Conservation (phyloP, 495 filamentous ascomycete genomes). For the Penicillium herquei region DNA sequence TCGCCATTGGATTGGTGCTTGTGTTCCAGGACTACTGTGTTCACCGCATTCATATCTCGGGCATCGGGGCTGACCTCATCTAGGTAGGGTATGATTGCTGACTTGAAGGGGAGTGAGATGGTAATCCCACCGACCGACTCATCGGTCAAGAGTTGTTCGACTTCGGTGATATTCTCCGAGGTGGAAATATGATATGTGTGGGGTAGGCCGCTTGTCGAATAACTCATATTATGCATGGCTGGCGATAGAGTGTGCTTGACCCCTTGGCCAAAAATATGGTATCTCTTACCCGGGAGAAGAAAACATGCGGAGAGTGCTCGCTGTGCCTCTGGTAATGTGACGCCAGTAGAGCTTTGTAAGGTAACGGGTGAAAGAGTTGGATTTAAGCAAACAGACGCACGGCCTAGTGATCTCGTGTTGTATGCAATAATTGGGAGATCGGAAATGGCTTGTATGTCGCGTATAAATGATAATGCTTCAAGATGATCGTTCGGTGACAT, state of each 20-base stretch:
- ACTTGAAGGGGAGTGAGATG: conserved; percentile 64
- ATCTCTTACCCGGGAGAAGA: conserved; percentile 35
- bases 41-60: conserved; percentile 61
- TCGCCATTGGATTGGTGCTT: conserved; percentile 25
- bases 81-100: conserved; percentile 57
- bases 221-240: conserved; percentile 63
- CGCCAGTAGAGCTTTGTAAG: conserved; percentile 1
- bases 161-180: conserved; percentile 51
- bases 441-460: background rate
- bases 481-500: conserved; percentile 10
- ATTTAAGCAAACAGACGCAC: conserved; percentile 58
- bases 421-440: conserved; percentile 22
- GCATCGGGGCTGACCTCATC: conserved; percentile 60
- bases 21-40: conserved; percentile 58
- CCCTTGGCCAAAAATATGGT: conserved; percentile 26
- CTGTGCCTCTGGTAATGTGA: conserved; percentile 21
- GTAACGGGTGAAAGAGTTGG: conserved; percentile 58
- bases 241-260: conserved; percentile 27
- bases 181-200: conserved; percentile 58
- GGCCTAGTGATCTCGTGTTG: conserved; percentile 50
- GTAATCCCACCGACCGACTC: conserved; percentile 60
- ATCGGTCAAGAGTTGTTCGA: conserved; percentile 53
- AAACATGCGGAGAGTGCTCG: conserved; percentile 44
- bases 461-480: conserved; percentile 6
- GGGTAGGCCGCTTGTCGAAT: conserved; percentile 61